Evolutionary conservation across 2,329 filamentous ascomycete species (phyloP).

Genomic region (Tolypocladium guangdongense): DNA sequence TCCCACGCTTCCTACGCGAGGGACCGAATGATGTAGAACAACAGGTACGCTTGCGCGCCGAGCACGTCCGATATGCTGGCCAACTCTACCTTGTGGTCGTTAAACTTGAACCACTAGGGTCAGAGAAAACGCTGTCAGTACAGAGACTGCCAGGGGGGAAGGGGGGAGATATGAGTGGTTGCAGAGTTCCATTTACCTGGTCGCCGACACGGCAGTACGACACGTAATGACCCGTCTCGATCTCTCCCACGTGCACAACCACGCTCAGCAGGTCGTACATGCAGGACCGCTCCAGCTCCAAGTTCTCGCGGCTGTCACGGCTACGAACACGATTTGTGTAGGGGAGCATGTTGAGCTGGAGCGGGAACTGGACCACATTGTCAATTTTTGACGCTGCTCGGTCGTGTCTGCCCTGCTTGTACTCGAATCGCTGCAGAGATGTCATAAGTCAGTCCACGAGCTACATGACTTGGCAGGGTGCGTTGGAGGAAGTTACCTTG

Average conservation of each 20-base stretch:
- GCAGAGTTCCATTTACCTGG: conserved; percentile 29
- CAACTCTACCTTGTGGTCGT: conserved; percentile 84
- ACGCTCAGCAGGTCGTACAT: conserved; percentile 83
- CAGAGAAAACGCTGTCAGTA: conserved; percentile 4
- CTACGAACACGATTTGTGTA: conserved; percentile 62
- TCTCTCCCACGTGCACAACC: conserved; percentile 85
- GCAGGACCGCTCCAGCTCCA: conserved; percentile 53
- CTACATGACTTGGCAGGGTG: neutral
- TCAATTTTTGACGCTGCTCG: conserved; percentile 77
- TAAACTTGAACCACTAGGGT: conserved; percentile 84
- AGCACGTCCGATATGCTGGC: conserved; percentile 79
- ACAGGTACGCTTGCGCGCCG: conserved; percentile 73
- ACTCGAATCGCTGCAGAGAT: conserved; percentile 53
- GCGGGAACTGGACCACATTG: conserved; percentile 72
- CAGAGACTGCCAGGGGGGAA: neutral
- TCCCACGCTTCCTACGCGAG: conserved; percentile 21
- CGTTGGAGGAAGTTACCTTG: conserved; percentile 47
- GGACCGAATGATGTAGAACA: conserved; percentile 73
- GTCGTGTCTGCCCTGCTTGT: conserved; percentile 52
- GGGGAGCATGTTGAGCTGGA: conserved; percentile 80
- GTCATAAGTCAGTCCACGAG: neutral
- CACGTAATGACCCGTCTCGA: conserved; percentile 86
- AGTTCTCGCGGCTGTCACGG: conserved; percentile 38
- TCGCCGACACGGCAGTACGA: conserved; percentile 78
- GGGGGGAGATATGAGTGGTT: neutral